phyloP scores from a whole-genome alignment of 371 early-diverging fungal species.

The Apophysomyces trapeziformis region DNA sequence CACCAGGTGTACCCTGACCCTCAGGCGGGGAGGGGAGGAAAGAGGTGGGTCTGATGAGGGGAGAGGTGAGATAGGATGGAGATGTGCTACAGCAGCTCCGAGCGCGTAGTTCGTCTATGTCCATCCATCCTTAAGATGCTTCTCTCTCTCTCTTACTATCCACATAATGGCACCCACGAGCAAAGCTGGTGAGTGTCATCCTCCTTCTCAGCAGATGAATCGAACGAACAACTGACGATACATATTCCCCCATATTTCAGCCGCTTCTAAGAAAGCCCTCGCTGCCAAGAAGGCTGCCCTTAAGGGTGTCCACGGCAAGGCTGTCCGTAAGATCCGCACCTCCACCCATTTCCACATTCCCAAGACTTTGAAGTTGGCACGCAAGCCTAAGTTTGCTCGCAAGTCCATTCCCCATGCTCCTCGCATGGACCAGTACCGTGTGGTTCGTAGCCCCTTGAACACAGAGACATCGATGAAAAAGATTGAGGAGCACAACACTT shows the following conservation, averaged over 20 bases:
- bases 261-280: conserved; percentile 71
- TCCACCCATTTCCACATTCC: conserved; percentile 90
- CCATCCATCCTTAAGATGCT: not conserved
- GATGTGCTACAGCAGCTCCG: not conserved
- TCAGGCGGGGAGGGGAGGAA: no score
- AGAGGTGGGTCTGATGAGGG: no score
- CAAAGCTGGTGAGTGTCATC: conserved; percentile 10
- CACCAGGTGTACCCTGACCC: no score
- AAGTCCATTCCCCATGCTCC: conserved; percentile 79
- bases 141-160: conserved; percentile 6
- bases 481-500: conserved; percentile 98
- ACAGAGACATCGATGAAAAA: conserved; percentile 98
- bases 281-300: conserved; percentile 84
- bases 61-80: not conserved
- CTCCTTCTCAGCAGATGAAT: not conserved
- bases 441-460: conserved; percentile 92
- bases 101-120: not conserved
- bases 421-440: conserved; percentile 81
- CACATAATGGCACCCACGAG: conserved; percentile 7
- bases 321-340: conserved; percentile 85
- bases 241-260: conserved; percentile 24
- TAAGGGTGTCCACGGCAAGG: conserved; percentile 83
- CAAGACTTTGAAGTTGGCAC: conserved; percentile 87
- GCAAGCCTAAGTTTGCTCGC: conserved; percentile 89
- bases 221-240: not conserved